These are phyloP conservation scores for Cephalotrichum gorgonifer DNA, from an alignment of 2,329 filamentous ascomycete species.

Conservation along the genomic window DNA sequence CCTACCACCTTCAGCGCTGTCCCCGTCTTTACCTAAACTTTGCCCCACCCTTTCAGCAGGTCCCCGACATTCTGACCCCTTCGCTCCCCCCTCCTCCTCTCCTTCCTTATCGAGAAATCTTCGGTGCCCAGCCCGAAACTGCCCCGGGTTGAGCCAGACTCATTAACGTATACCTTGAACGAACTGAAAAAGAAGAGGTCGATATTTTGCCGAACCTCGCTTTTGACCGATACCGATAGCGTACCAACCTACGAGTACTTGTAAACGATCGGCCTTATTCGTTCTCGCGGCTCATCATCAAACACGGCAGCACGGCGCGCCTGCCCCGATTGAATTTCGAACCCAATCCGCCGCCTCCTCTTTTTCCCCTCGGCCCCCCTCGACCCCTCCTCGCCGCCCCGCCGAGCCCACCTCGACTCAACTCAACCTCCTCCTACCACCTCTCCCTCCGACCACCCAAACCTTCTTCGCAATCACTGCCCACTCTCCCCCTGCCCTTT, in stretches of 20 bases:
- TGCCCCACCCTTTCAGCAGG: background rate
- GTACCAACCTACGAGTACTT: too few relatives aligned
- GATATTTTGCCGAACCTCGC: too few relatives aligned
- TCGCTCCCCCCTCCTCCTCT: background rate
- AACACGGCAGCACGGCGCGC: background rate
- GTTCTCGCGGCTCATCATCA: too few relatives aligned
- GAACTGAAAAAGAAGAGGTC: too few relatives aligned
- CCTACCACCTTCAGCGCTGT: too few relatives aligned
- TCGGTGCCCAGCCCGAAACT: background rate
- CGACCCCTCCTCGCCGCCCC: background rate
- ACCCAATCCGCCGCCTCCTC: background rate
- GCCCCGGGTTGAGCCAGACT: too few relatives aligned
- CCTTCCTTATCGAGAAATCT: background rate
- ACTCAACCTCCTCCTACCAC: background rate
- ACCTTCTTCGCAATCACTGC: background rate
- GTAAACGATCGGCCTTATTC: too few relatives aligned
- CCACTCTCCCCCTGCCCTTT: background rate
- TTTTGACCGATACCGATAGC: too few relatives aligned
- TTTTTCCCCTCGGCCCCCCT: background rate
- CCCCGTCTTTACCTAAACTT: background rate
- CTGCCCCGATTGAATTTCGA: background rate
- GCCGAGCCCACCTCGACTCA: background rate
- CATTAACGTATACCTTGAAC: too few relatives aligned
- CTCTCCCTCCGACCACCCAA: background rate
- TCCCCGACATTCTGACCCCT: background rate